These are phyloP conservation scores for Lipomyces oligophaga DNA, from an alignment of 805 yeast genomes.

Conservation along the genomic window DNA sequence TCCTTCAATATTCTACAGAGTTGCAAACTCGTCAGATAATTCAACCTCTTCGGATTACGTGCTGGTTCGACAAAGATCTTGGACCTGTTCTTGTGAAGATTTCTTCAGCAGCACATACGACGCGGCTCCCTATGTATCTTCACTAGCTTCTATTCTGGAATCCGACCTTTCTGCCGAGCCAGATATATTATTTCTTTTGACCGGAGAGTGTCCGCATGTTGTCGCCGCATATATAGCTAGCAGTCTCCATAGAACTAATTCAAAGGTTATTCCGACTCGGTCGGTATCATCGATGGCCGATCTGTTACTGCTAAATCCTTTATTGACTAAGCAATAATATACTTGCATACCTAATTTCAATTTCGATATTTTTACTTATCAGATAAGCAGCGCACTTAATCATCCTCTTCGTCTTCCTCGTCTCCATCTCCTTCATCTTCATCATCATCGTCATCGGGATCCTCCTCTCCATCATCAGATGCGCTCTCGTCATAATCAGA, in stretches of 20 bases:
- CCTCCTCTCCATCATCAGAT: constrained; percentile 7
- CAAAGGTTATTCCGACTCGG: too few species aligned
- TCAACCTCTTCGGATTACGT: not conserved
- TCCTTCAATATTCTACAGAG: not conserved
- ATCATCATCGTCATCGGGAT: constrained; percentile 29
- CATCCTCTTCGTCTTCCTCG: constrained; percentile 8
- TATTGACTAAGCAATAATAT: too few species aligned
- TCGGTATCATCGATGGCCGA: too few species aligned
- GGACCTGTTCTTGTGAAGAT: constrained; percentile 14
- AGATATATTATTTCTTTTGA: constrained; percentile 4
- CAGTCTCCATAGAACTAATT: too few species aligned
- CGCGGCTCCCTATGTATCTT: constrained; percentile 5
- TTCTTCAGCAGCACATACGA: constrained; percentile 4
- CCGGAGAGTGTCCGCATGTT: constrained; percentile 18
- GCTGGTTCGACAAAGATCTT: constrained; percentile 8
- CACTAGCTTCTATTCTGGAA: not conserved
- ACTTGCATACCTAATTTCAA: too few species aligned
- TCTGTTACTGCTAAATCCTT: too few species aligned
- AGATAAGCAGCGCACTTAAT: too few species aligned
- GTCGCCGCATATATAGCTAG: constrained; percentile 15
- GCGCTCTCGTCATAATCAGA: constrained; percentile 18
- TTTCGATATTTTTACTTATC: too few species aligned
- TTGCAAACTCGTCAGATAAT: not conserved
- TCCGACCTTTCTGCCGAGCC: not conserved
- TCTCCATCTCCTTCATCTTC: constrained; percentile 28